phyloP scores from a whole-genome alignment of 2,329 filamentous ascomycete species.

The Diplodia mutila region DNA sequence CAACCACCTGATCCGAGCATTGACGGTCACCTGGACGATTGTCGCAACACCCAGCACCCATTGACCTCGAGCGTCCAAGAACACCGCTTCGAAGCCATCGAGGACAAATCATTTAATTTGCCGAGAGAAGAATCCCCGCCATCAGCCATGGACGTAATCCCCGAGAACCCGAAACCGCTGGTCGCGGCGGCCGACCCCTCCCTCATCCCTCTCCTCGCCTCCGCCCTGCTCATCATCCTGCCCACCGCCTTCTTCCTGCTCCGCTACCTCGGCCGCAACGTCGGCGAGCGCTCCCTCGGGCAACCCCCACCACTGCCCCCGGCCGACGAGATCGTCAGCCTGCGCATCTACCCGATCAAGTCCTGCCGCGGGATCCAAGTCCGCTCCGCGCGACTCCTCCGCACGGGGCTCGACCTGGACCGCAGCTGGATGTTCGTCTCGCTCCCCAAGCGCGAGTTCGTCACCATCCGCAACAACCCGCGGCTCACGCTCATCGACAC shows the following conservation, averaged over 20 bases:
- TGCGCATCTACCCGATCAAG: slow-evolving; percentile 68
- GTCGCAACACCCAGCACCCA: not conserved
- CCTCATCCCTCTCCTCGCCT: not conserved
- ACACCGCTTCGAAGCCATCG: not conserved
- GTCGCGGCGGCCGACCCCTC: not conserved
- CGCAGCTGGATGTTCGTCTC: slow-evolving; percentile 70
- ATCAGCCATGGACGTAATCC: not conserved
- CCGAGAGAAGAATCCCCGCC: not conserved
- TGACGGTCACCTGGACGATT: not conserved
- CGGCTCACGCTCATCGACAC: slow-evolving; percentile 67
- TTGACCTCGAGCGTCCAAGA: not conserved
- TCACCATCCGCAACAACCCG: slow-evolving; percentile 65
- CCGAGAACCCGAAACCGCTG: not conserved
- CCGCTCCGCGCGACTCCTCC: slow-evolving; percentile 54
- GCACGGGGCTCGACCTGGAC: slow-evolving; percentile 64
- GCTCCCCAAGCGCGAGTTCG: slow-evolving; percentile 56
- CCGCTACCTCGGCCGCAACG: slow-evolving; percentile 8
- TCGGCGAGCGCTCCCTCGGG: not conserved
- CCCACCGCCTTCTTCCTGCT: slow-evolving; percentile 15
- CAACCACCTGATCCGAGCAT: no score
- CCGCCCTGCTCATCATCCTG: not conserved
- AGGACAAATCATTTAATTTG: not conserved
- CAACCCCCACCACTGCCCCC: slow-evolving; percentile 35
- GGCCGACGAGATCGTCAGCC: slow-evolving; percentile 48
- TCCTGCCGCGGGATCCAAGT: slow-evolving; percentile 66